Evolutionary conservation across 1,284 basidiomycete species (phyloP), one percentile per base, ranked within the genome.

Genomic region (Ustilago crameri): DNA sequence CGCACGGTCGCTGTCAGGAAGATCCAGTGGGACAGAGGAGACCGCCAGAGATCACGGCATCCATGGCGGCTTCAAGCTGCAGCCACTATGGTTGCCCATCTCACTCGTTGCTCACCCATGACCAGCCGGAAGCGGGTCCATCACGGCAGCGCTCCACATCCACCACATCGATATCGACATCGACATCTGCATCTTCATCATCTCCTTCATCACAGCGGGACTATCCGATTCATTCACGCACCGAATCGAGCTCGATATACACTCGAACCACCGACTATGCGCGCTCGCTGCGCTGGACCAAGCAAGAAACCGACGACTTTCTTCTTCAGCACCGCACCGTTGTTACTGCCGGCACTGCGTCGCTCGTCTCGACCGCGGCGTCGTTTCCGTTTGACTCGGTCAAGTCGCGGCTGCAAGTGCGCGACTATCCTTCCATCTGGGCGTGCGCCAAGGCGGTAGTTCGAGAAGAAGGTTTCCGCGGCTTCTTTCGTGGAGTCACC

Each of bases 401-500:
- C 63, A 83, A 82, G 38, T 77, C 77, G 24, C 63, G 81, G 2
- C 49, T 82, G 4, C 81, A 83, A 43, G 81, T 83, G 14, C 77
- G 80, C 42, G 68, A 82, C 58, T 83, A 83, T 42, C 78, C 80
- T 1, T 68, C 64, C 20, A 79, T 79, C 27, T 81, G 78, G 78
- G 65, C 62, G 2, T 83, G 83, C 72, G 52, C 70, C 44, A 70
- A 67, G 53, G 52, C 84, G 49, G 63, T 84, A 30, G 91, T 95
- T 81, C 87, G 88, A 24, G 93, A 97, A 83, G 95, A 98, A 86
- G 95, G 95, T 8, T 82, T 98, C 34, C 87, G 88, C 66, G 95
- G 95, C 55, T 96, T 95, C 84, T 95, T 93, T 84, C 88, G 93
- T 57, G 70, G 77, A 48, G 82, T 84, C 54, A 92, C 92, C 87